Percentiles rank a stretch among this genome's conserved stretches.
Evolutionary conservation across 352 stramenopile species (phyloP).

Genomic region (Phytophthora parvispora): DNA sequence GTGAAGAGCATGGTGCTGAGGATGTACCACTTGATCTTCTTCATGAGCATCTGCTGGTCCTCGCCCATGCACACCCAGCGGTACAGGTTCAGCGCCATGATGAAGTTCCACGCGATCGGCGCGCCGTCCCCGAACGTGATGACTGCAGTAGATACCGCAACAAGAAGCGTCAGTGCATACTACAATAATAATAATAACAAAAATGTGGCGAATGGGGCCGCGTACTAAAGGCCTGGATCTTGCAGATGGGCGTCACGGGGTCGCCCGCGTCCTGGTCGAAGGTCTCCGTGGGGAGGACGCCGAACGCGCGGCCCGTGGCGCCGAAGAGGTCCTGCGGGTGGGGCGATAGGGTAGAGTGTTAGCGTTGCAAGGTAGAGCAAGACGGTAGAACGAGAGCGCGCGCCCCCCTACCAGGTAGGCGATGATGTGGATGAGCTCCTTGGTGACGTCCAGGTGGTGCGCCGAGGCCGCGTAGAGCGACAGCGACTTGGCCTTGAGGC

Average conservation of each 20-base stretch:
- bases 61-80: conserved; percentile 87
- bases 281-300: conserved; percentile 70
- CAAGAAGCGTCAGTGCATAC: too few species aligned
- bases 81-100: conserved; percentile 88
- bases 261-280: conserved; percentile 71
- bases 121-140: conserved; percentile 82
- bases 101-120: conserved; percentile 87
- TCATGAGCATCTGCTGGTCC: conserved; percentile 86
- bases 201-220: neutral
- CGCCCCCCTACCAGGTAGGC: conserved; percentile 67
- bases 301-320: conserved; percentile 76
- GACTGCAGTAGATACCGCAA: too few species aligned
- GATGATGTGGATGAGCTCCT: conserved; percentile 89
- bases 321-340: conserved; percentile 71
- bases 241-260: conserved; percentile 64
- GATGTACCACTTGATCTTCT: conserved; percentile 89
- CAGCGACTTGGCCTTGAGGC: conserved; percentile 56
- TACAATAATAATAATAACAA: neutral
- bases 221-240: conserved; percentile 79
- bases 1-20: conserved; percentile 67
- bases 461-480: conserved; percentile 48
- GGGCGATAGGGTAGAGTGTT: neutral
- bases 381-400: neutral
- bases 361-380: neutral
- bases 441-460: conserved; percentile 84